phyloP scores from a whole-genome alignment of 495 filamentous ascomycete genomes.

The Patellaria atrata region DNA sequence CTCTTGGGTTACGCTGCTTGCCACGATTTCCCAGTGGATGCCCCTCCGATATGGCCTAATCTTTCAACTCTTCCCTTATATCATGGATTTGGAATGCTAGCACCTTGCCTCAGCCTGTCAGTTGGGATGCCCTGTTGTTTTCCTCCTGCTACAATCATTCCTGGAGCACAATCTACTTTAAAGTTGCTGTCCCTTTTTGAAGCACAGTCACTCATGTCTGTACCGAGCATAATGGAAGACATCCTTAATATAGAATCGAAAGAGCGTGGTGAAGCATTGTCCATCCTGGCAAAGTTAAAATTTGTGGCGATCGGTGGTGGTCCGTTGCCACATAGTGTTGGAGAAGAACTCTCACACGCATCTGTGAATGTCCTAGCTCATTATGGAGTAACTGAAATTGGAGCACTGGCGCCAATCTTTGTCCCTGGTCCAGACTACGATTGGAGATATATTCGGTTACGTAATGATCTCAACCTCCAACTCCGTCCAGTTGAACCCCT shows the following conservation, averaged over 20 bases:
- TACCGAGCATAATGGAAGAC: slow-evolving; percentile 35
- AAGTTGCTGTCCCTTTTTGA: slow-evolving; percentile 14
- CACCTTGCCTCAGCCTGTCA: slow-evolving; percentile 27
- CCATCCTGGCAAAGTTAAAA: slow-evolving; percentile 24
- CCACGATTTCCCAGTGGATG: slow-evolving; percentile 25
- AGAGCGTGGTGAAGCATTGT: slow-evolving; percentile 16
- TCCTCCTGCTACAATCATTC: slow-evolving; percentile 22
- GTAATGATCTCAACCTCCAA: slow-evolving; percentile 23
- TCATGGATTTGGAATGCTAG: slow-evolving; percentile 31
- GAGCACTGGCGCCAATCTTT: slow-evolving; percentile 27
- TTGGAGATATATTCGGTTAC: slow-evolving; percentile 27
- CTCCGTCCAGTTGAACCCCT: slow-evolving; percentile 5
- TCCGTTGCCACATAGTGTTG: slow-evolving; percentile 20
- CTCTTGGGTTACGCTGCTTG: slow-evolving; percentile 27
- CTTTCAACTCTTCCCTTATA: slow-evolving; percentile 33
- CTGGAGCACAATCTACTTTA: slow-evolving; percentile 21
- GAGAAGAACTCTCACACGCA: slow-evolving; percentile 8
- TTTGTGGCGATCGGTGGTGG: slow-evolving; percentile 34
- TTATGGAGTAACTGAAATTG: slow-evolving; percentile 29
- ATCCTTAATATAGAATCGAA: slow-evolving; percentile 20
- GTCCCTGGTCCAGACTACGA: slow-evolving; percentile 23
- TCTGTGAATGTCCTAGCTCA: slow-evolving; percentile 27
- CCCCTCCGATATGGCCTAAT: slow-evolving; percentile 21
- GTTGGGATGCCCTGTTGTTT: slow-evolving; percentile 31
- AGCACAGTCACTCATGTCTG: slow-evolving; percentile 31